phyloP scores from a whole-genome alignment of 2,329 filamentous ascomycete species.

The Canariomyces notabilis region DNA sequence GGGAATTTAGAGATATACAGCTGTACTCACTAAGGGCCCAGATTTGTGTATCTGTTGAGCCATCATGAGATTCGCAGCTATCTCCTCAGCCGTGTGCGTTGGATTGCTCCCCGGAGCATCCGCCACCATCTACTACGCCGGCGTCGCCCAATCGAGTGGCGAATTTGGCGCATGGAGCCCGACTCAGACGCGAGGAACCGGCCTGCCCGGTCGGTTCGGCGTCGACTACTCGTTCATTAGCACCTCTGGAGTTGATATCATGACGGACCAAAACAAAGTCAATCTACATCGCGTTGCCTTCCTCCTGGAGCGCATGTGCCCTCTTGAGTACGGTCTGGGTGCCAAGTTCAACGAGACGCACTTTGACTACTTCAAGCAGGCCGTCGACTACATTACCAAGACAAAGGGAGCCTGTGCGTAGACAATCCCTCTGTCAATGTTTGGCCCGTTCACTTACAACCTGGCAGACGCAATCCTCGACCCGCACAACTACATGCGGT shows the following conservation, averaged over 20 bases:
- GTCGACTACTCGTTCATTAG: constrained; percentile 48
- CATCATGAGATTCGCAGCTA: constrained; percentile 23
- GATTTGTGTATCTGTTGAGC: background rate
- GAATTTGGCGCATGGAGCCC: constrained; percentile 43
- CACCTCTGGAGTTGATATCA: constrained; percentile 39
- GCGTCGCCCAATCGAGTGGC: constrained; percentile 43
- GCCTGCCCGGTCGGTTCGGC: constrained; percentile 46
- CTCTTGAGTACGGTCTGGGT: constrained; percentile 41
- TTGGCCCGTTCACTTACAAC: background rate
- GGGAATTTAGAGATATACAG: background rate
- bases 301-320: constrained; percentile 47
- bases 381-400: constrained; percentile 46
- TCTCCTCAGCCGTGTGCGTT: constrained; percentile 13
- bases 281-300: constrained; percentile 47
- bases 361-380: constrained; percentile 40
- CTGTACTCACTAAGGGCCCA: background rate
- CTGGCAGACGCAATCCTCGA: constrained; percentile 41
- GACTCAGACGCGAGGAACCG: constrained; percentile 33
- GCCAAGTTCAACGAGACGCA: constrained; percentile 47
- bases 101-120: constrained; percentile 27
- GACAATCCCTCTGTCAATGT: background rate
- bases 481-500: constrained; percentile 51
- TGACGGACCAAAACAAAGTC: constrained; percentile 42
- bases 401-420: constrained; percentile 37
- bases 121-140: constrained; percentile 44